phyloP scores from a whole-genome alignment of 176 grass and related monocot species.

The Typha latifolia region DNA sequence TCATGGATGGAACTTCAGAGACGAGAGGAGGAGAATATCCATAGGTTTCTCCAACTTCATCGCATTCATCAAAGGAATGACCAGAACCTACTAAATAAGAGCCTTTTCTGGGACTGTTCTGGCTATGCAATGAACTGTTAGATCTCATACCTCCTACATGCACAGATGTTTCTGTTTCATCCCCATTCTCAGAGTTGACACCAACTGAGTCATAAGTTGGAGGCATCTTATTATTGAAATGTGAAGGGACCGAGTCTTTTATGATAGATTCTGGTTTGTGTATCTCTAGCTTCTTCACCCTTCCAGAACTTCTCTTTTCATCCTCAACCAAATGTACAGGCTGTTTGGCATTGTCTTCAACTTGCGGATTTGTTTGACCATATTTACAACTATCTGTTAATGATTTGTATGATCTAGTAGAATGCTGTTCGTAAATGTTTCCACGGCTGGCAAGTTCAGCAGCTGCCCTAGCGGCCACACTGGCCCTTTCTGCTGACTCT shows the following conservation, averaged over 20 bases:
- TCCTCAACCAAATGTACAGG: not conserved
- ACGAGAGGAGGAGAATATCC: conserved; percentile 16
- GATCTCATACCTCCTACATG: too few relatives aligned
- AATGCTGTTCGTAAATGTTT: conserved; percentile 39
- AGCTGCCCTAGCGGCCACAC: conserved; percentile 87
- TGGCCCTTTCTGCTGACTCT: conserved; percentile 78
- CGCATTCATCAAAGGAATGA: conserved; percentile 8
- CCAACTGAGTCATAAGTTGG: conserved; percentile 81
- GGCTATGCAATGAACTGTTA: not conserved
- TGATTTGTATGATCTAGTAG: conserved; percentile 26
- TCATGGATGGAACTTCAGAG: conserved; percentile 9
- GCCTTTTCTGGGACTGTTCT: not conserved
- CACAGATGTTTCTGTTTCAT: conserved; percentile 20
- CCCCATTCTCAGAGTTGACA: conserved; percentile 43
- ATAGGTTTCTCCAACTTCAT: conserved; percentile 12
- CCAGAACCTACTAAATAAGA: conserved; percentile 8
- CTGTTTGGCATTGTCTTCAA: conserved; percentile 6
- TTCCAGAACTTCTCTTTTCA: conserved; percentile 21
- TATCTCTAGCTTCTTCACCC: conserved; percentile 27
- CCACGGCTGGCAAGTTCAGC: conserved; percentile 76
- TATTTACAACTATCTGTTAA: conserved; percentile 13
- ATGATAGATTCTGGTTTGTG: conserved; percentile 29
- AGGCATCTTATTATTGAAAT: conserved; percentile 24
- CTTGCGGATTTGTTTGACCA: conserved; percentile 25
- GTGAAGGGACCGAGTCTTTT: conserved; percentile 23